Percentiles rank a stretch among this genome's conserved stretches.
These are phyloP conservation scores for Heritiera littoralis DNA, from an alignment of 345 rosid genomes.

Conservation along the genomic window DNA sequence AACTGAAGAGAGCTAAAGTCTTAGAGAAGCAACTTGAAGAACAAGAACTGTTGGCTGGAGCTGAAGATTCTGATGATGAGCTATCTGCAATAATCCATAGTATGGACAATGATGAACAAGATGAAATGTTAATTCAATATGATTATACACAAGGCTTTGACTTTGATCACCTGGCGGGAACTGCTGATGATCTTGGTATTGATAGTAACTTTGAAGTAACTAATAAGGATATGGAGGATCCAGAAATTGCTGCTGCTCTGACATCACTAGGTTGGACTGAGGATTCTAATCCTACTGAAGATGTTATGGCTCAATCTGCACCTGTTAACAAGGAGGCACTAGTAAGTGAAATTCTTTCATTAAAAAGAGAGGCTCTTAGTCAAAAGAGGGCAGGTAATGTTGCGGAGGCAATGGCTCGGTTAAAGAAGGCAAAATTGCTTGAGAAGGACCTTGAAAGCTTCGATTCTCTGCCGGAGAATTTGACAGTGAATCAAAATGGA, in stretches of 20 bases:
- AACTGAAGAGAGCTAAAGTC: conserved; percentile 79
- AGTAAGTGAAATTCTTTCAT: conserved; percentile 47
- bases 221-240: conserved; percentile 82
- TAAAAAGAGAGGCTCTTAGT: conserved; percentile 68
- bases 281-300: conserved; percentile 44
- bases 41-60: conserved; percentile 71
- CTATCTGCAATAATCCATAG: conserved; percentile 60
- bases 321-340: conserved; percentile 44
- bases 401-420: conserved; percentile 63
- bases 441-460: conserved; percentile 55
- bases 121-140: conserved; percentile 43
- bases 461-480: conserved; percentile 25
- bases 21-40: conserved; percentile 91
- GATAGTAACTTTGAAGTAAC: conserved; percentile 75
- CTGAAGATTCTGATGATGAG: conserved; percentile 91
- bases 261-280: conserved; percentile 83
- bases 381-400: conserved; percentile 59
- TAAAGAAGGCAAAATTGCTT: conserved; percentile 77
- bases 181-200: conserved; percentile 49
- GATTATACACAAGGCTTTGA: conserved; percentile 41
- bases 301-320: conserved; percentile 24
- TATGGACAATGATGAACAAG: conserved; percentile 62
- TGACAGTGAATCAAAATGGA: conserved; percentile 6
- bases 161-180: conserved; percentile 47
- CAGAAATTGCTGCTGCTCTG: conserved; percentile 70